phyloP scores from a whole-genome alignment of 2,329 filamentous ascomycete genomes.

The Thelonectria rubi region DNA sequence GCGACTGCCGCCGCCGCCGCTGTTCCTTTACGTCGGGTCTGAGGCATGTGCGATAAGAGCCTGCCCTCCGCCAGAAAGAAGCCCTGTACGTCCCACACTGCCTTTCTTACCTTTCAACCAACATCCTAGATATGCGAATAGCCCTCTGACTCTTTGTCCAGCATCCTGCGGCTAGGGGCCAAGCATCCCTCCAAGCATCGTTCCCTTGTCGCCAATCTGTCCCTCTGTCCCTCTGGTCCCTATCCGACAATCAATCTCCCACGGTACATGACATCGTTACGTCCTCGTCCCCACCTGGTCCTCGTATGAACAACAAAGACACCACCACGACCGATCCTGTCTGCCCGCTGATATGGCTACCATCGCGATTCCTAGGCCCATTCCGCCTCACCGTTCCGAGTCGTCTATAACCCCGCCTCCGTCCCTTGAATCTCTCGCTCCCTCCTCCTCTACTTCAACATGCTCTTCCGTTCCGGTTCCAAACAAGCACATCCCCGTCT shows the following conservation, averaged over 20 bases:
- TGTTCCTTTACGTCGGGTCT: conserved; percentile 12
- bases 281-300: background rate
- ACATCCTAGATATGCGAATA: conserved; percentile 3
- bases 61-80: conserved; percentile 32
- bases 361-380: conserved; percentile 61
- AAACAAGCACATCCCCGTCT: conserved; percentile 91
- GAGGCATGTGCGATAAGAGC: conserved; percentile 38
- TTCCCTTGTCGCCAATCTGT: conserved; percentile 24
- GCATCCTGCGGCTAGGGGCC: conserved; percentile 28
- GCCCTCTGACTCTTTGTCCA: conserved; percentile 29
- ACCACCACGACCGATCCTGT: background rate
- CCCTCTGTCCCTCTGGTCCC: conserved; percentile 18
- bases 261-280: conserved; percentile 15
- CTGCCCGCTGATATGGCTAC: conserved; percentile 58
- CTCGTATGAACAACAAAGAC: conserved; percentile 1
- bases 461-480: conserved; percentile 64
- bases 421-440: conserved; percentile 48
- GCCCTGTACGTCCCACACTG: conserved; percentile 32
- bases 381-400: conserved; percentile 56
- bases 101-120: conserved; percentile 26
- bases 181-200: conserved; percentile 15
- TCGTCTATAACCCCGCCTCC: conserved; percentile 55
- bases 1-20: conserved; percentile 19
- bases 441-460: conserved; percentile 39
- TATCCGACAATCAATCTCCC: conserved; percentile 3